Conservation (phyloP, 495 filamentous ascomycete genomes). For the Hypoxylon intermedium region DNA sequence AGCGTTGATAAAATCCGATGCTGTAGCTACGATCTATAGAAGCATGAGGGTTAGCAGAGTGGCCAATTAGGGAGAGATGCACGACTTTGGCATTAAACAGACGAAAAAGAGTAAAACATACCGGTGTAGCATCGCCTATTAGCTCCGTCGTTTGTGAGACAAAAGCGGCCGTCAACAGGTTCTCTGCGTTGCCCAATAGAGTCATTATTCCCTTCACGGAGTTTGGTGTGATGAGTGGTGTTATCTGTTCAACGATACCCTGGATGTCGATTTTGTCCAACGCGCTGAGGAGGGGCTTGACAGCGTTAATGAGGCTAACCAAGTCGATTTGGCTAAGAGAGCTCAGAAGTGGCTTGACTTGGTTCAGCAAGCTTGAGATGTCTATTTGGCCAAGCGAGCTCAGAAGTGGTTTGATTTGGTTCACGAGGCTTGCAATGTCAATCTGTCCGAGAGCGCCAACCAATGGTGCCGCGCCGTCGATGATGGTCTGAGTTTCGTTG, state of each 20-base stretch:
- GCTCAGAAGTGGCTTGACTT: slow-evolving; percentile 46
- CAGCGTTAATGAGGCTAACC: slow-evolving; percentile 41
- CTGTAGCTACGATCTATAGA: slow-evolving; percentile 44
- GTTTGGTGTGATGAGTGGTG: slow-evolving; percentile 51
- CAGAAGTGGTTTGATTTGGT: slow-evolving; percentile 45
- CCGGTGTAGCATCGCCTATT: slow-evolving; percentile 60
- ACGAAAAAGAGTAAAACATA: slow-evolving; percentile 39
- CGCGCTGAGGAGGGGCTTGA: slow-evolving; percentile 48
- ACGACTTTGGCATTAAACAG: no score
- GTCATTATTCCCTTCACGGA: slow-evolving; percentile 51
- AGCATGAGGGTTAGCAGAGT: slow-evolving; percentile 20
- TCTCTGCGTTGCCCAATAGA: slow-evolving; percentile 51
- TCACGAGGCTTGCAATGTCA: slow-evolving; percentile 43
- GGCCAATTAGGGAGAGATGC: not conserved
- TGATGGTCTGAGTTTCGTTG: slow-evolving; percentile 54
- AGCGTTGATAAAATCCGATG: slow-evolving; percentile 46
- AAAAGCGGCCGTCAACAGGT: slow-evolving; percentile 48
- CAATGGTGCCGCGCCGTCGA: slow-evolving; percentile 44
- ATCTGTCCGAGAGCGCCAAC: slow-evolving; percentile 44
- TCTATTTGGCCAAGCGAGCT: slow-evolving; percentile 45
- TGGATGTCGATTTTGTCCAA: slow-evolving; percentile 47
- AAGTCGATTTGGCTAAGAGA: slow-evolving; percentile 42
- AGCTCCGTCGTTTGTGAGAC: slow-evolving; percentile 57
- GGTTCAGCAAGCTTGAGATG: slow-evolving; percentile 39
- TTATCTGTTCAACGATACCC: slow-evolving; percentile 45